A percentile compares a stretch with the other conserved stretches of the same genome.
Conservation (phyloP, 2,329 filamentous ascomycete genomes). For the Trichoderma atroviride region DNA sequence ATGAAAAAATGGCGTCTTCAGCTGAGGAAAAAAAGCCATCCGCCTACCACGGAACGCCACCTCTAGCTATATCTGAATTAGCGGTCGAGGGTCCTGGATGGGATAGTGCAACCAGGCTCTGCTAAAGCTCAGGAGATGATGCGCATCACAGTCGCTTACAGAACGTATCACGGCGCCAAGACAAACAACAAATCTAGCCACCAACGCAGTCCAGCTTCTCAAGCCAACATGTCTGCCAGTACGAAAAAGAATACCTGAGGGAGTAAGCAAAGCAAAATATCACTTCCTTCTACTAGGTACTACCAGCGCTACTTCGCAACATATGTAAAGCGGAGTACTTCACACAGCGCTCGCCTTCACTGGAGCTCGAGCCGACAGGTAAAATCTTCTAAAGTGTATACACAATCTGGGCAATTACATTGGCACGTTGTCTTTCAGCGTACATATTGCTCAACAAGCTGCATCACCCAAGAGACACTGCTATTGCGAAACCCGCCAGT, state of each 20-base stretch:
- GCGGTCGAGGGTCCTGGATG: neutral
- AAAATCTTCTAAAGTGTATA: neutral
- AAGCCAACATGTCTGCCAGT: neutral
- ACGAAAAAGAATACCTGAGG: neutral
- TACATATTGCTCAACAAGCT: neutral
- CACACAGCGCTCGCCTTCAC: neutral
- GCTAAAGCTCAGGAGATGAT: slow-evolving; percentile 10
- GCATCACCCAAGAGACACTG: neutral
- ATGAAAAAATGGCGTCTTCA: slow-evolving; percentile 11
- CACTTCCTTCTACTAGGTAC: neutral
- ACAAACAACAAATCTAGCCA: neutral
- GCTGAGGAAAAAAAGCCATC: slow-evolving; percentile 12
- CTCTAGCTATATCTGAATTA: slow-evolving; percentile 9
- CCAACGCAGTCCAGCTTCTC: neutral
- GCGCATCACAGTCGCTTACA: slow-evolving; percentile 6
- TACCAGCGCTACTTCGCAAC: neutral
- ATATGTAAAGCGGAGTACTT: neutral
- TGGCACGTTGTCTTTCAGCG: neutral
- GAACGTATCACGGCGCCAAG: slow-evolving; percentile 9
- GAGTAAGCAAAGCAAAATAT: neutral
- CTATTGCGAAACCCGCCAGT: neutral
- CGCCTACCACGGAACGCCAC: slow-evolving; percentile 4
- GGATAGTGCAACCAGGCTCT: neutral
- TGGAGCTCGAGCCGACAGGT: neutral
- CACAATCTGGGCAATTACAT: neutral